Evolutionary conservation across 164 flowering plant species (phyloP).

Genomic region (Piper betle): DNA sequence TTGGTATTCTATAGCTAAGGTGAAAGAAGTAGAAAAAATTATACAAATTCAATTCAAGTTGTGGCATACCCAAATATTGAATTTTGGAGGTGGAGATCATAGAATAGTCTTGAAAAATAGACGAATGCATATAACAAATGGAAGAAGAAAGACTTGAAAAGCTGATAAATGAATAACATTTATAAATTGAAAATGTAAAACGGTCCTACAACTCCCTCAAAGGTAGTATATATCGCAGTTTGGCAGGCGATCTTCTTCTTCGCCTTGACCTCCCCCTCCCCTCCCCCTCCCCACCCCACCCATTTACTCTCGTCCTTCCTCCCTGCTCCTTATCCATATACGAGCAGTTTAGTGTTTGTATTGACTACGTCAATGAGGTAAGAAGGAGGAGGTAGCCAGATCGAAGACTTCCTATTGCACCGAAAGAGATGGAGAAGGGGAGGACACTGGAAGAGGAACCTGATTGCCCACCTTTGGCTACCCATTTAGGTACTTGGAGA

Average conservation of each 20-base stretch:
- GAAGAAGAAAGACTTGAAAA: background rate
- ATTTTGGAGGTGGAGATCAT: too few relatives aligned
- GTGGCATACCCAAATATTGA: too few relatives aligned
- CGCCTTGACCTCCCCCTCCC: background rate
- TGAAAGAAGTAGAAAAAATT: too few relatives aligned
- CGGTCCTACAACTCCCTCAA: background rate
- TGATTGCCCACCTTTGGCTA: conserved; percentile 6
- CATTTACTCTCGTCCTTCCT: background rate
- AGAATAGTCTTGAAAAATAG: too few relatives aligned
- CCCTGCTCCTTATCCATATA: background rate
- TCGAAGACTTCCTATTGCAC: conserved; percentile 2
- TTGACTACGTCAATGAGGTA: too few relatives aligned
- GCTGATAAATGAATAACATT: background rate
- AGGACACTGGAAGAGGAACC: conserved; percentile 10
- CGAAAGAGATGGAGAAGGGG: conserved; percentile 12
- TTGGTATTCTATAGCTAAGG: too few relatives aligned
- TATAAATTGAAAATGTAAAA: background rate
- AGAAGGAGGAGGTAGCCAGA: too few relatives aligned
- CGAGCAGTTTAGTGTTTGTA: too few relatives aligned
- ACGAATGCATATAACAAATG: too few relatives aligned
- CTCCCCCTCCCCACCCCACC: background rate
- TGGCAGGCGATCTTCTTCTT: background rate
- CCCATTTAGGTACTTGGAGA: background rate
- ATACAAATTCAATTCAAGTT: too few relatives aligned
- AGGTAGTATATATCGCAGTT: conserved; percentile 16